A percentile compares a stretch with the other conserved stretches of the same genome.
Evolutionary conservation across 2,329 filamentous ascomycete genomes (phyloP).

Genomic region (Orbilia javanica): DNA sequence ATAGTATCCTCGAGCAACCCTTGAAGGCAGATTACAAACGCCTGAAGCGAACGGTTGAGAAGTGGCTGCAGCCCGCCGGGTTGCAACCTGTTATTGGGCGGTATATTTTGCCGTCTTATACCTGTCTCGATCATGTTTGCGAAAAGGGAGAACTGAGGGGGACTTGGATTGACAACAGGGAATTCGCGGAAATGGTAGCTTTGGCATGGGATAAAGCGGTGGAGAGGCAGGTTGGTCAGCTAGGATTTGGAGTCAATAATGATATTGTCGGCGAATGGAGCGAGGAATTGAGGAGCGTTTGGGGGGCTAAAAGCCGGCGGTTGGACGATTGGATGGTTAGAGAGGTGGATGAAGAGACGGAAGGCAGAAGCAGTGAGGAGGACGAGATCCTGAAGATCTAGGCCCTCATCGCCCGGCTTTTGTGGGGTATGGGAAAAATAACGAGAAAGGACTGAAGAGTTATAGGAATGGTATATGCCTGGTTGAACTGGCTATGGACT

Average conservation of each 20-base stretch:
- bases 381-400: too few species aligned
- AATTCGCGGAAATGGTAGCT: conserved; percentile 54
- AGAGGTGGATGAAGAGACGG: conserved; percentile 45
- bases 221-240: conserved; percentile 37
- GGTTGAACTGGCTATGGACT: background rate
- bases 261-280: conserved; percentile 56
- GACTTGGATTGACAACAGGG: conserved; percentile 49
- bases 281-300: conserved; percentile 44
- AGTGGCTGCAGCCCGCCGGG: conserved; percentile 44
- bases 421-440: too few species aligned
- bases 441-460: background rate
- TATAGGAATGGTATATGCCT: background rate
- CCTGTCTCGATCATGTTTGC: conserved; percentile 44
- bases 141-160: conserved; percentile 52
- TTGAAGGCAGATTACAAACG: conserved; percentile 41
- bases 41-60: conserved; percentile 48
- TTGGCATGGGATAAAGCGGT: conserved; percentile 55
- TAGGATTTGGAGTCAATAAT: conserved; percentile 36
- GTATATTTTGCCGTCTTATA: conserved; percentile 48
- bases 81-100: conserved; percentile 44
- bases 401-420: too few species aligned
- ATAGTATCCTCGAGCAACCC: conserved; percentile 50
- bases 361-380: conserved; percentile 38
- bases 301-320: conserved; percentile 26
- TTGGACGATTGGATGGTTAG: conserved; percentile 43